Evolutionary conservation across 2,329 filamentous ascomycete species (phyloP), one percentile per base, ranked within the genome.

Genomic region (Aspergillus sp.): DNA sequence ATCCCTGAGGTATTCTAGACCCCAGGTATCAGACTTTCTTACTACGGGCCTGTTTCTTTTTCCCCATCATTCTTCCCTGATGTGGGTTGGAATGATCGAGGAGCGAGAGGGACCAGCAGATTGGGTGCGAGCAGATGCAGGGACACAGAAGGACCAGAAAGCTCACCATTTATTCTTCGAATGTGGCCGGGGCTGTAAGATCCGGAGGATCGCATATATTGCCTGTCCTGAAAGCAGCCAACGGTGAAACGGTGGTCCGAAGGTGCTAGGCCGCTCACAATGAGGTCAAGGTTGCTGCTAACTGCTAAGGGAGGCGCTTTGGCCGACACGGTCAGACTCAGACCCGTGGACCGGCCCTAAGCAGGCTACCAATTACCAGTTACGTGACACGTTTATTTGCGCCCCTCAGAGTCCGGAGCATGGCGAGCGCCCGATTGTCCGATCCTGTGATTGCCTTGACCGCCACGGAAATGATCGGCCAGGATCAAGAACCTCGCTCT

Each of bases 401-500:
- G 41, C 62, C 62, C 54, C 27, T 48, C 42, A 17, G 17, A n/a
- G 21, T 57, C 48, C 55, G 36, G 36, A 50, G 23, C 47, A 50
- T 57, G 54, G 50, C 49, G 49, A 56, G 49, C 48, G 44, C 38
- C 49, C 32, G 61, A 56, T 56, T 57, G 30, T 47, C 41, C 53
- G 48, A 48, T 48, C 49, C 39, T 57, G 55, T 60, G 61, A 52
- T 54, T 58, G 32, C 30, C 39, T n/a, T 58, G 60, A 64, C 60
- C 50, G 59, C 61, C 54, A 62, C 47, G 63, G 62, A 47, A 62
- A 63, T 62, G 64, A 66, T 66, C 63, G 56, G 41, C 64, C 60
- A 64, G 63, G 62, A 60, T 65, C 63, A 65, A 62, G 58, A 64
- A 61, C 59, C 61, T 63, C 49, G 25, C 44, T 49, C 44, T 48